phyloP scores from a whole-genome alignment of 495 filamentous ascomycete genomes.

The Aspergillus heteromorphus region DNA sequence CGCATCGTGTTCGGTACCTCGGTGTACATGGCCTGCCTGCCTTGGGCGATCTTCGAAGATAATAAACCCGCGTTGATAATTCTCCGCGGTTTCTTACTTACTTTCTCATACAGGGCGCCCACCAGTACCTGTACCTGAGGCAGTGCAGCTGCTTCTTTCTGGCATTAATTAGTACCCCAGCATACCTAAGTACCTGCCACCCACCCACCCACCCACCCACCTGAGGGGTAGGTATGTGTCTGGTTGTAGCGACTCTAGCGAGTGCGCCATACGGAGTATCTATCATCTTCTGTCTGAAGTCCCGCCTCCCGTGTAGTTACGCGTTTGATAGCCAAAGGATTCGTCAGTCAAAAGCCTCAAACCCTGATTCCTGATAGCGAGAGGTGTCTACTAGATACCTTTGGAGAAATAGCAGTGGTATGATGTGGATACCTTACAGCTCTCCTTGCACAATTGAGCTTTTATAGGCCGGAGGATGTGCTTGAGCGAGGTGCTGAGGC shows the following conservation, averaged over 20 bases:
- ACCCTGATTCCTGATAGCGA: neutral
- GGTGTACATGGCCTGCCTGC: neutral
- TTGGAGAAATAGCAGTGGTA: neutral
- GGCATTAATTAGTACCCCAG: neutral
- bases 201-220: too few species aligned
- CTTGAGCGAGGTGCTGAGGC: neutral
- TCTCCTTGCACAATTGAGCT: slow-evolving; percentile 13
- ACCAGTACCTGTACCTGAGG: too few species aligned
- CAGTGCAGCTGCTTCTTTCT: neutral
- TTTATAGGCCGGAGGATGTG: slow-evolving; percentile 1
- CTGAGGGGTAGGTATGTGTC: too few species aligned
- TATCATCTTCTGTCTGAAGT: neutral
- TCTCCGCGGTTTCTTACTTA: neutral
- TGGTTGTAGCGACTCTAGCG: too few species aligned
- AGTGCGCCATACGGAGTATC: neutral
- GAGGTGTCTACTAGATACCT: slow-evolving; percentile 1
- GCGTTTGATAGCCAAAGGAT: neutral
- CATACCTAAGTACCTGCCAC: neutral
- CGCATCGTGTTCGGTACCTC: neutral
- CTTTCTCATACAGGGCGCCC: neutral
- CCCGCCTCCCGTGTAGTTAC: neutral
- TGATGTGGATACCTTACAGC: slow-evolving; percentile 8
- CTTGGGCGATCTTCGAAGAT: neutral
- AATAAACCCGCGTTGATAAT: slow-evolving; percentile 1
- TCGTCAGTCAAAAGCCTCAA: neutral